Base-by-base conservation (phyloP, 164 flowering plant genomes). In the Macadamia integrifolia region DNA sequence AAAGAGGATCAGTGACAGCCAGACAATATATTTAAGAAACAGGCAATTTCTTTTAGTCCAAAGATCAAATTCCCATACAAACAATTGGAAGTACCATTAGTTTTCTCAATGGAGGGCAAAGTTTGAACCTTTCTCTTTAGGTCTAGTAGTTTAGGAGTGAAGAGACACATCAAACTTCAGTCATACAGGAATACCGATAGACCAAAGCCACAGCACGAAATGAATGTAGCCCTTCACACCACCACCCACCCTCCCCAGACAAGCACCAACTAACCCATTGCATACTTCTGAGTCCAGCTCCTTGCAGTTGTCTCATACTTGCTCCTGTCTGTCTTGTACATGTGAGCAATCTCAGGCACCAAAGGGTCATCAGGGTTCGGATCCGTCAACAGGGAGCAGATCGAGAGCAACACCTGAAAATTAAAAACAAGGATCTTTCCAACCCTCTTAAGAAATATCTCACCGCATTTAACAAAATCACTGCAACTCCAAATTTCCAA, bases 251-350 rank as follows among this genome's bases (percentile, higher is more conserved):
- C 40, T 35, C 40, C 40, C 67, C 60, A 3, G 30, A 15, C 50
- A 50, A 23, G 56, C 72, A 60, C 55, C 55, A 48, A 30, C 4
- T 80, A 88, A 43, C 88, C 90, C 92, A 86, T 86, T 9, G 90
- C 92, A 65, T 86, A 84, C 76, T 88, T 88, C 74, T 75, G 78
- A 62, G 81, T 78, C 81, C 81, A 78, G 78, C 81, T 76, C 75
- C 82, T 73, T 53, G 82, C 82, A 32, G 83, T 80, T 31, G 80
- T 64, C 55, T 80, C 83, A 32, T 80, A 77, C 77, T 77, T 77
- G 77, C 58, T 61, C 62, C 71, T 52, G 65, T 77, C 80, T 30
- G 77, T 73, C 69, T 77, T 77, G 74, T 77, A 77, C 77, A 77
- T 74, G 67, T 77, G 80, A 30, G 80, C 80, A 28, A 77, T 77